Evolutionary conservation across 441 rosid species (phyloP).

Genomic region (Erodium moschatum): DNA sequence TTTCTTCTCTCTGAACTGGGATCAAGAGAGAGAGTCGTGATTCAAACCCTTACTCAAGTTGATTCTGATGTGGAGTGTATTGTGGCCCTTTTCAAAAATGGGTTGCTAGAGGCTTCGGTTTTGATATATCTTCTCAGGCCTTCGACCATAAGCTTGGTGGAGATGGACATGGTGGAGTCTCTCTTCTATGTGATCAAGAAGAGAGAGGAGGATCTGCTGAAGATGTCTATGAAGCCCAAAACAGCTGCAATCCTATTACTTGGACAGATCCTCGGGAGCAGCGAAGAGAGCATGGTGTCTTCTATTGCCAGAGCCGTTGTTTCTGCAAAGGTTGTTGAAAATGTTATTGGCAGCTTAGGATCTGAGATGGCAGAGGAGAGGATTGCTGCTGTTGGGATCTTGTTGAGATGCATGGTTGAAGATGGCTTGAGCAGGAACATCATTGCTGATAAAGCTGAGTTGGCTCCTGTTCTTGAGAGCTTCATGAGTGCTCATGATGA

Average conservation of each 20-base stretch:
- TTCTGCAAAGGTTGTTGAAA: conserved; percentile 34
- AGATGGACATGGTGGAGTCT: conserved; percentile 46
- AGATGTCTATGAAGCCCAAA: conserved; percentile 46
- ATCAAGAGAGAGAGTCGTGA: conserved; percentile 48
- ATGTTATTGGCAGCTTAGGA: conserved; percentile 39
- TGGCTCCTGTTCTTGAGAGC: conserved; percentile 49
- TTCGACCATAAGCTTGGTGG: conserved; percentile 32
- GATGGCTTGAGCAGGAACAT: conserved; percentile 53
- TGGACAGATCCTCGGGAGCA: conserved; percentile 34
- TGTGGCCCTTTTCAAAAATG: conserved; percentile 56
- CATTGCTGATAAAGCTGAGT: conserved; percentile 47
- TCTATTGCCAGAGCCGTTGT: conserved; percentile 32
- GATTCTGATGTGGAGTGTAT: conserved; percentile 59
- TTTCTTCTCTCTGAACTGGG: conserved; percentile 56
- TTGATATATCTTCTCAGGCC: conserved; percentile 45
- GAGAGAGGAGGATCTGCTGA: conserved; percentile 32
- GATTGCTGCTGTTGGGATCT: conserved; percentile 46
- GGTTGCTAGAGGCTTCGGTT: conserved; percentile 52
- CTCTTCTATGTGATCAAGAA: conserved; percentile 35
- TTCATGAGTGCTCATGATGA: conserved; percentile 35
- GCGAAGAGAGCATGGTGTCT: conserved; percentile 34
- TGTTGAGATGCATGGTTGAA: conserved; percentile 46
- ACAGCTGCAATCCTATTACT: conserved; percentile 45
- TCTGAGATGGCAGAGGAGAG: conserved; percentile 48
- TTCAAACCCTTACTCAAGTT: conserved; percentile 51